Evolutionary conservation across 768 basidiomycete species (phyloP), one percentile per base, ranked within the genome.

Genomic region (Exsudoporus frostii): DNA sequence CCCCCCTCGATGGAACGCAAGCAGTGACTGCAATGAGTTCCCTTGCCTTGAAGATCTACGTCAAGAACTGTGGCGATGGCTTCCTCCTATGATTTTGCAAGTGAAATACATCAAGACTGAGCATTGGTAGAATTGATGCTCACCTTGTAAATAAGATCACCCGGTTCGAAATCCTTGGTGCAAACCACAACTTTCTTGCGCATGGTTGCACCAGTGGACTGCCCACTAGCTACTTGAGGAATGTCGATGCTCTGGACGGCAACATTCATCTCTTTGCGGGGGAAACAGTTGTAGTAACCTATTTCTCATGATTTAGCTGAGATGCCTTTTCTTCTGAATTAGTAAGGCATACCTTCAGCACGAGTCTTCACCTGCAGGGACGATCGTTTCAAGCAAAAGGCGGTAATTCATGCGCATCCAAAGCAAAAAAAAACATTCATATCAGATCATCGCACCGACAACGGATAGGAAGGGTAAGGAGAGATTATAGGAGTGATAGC

Each of bases 231-330:
- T 17, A 60, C 59, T 15, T 61, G 61, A 30, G 65, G 53, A 9
- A 66, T 45, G 14, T 72, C 59, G n/a, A 70, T 42, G 24, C 57
- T 60, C 48, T 82, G 75, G 36, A 90, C 74, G n/a, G 77, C 72
- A 36, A 91, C 87, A 62, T 88, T 86, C 75, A 77, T 83, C 27
- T 73, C 75, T 66, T 83, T 83, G 29, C 82, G 81, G n/a, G 90
- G 90, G 76, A 92, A 93, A 52, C 68, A 68, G 37, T 88, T 73
- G 65, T 86, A 90, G 67, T 92, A 93, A 51, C 84, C 90, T 91
- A 70, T 62, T 29, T 34, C 47, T 53, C 45, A 42, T 53, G 27
- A 30, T 59, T 64, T 51, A 65, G 64, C 45, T 56, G 50, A 53
- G 42, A 45, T 36, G 32, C 51, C 44, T 19, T 39, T 37, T 44